Evolutionary conservation across 2,329 filamentous ascomycete species (phyloP), one percentile per base, ranked within the genome.

Genomic region (Alternaria metachromatica): DNA sequence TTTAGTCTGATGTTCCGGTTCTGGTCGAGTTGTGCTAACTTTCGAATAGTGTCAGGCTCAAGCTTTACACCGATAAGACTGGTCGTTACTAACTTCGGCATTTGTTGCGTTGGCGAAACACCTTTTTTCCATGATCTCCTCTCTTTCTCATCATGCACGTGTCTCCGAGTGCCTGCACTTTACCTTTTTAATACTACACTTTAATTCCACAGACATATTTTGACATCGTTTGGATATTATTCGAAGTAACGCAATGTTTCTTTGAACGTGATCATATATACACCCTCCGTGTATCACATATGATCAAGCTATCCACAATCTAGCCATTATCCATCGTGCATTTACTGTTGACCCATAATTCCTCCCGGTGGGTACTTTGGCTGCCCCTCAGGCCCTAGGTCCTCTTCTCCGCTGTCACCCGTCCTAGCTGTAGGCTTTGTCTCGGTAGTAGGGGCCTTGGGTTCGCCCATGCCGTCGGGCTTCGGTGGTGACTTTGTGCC

Each of bases 21-120:
- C 15, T 1, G 2, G 1, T n/a, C 11, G 2, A 15, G 3, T 20
- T 21, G 9, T 59, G 43, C 49, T 62, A 62, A 62, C 43, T 7
- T 8, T 33, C 55, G 3, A 8, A 21, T 45, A 78, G 76, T 81
- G 79, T 66, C 78, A 79, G 63, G 76, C 77, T 13, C 79, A 81
- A 58, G 78, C 79, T 59, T 65, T 81, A 56, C 77, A 80, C 67
- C 73, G 74, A 7, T 80, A 46, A 23, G 2, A 41, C 0, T 30
- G 3, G 9, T 3, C 28, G 20, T 1, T n/a, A 12, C 20, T 53
- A 30, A 25, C 12, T 41, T 33, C 20, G 9, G 13, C 13, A 18
- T 15, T 15, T 1, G 6, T 20, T 41, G 1, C 10, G 18, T n/a
- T 15, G 0, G 23, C 23, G 5, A 1, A 7, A 23, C 9, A 13